A percentile compares a stretch with the other conserved stretches of the same genome.
phyloP scores from a whole-genome alignment of 805 yeast species.

The Candida caryicola region DNA sequence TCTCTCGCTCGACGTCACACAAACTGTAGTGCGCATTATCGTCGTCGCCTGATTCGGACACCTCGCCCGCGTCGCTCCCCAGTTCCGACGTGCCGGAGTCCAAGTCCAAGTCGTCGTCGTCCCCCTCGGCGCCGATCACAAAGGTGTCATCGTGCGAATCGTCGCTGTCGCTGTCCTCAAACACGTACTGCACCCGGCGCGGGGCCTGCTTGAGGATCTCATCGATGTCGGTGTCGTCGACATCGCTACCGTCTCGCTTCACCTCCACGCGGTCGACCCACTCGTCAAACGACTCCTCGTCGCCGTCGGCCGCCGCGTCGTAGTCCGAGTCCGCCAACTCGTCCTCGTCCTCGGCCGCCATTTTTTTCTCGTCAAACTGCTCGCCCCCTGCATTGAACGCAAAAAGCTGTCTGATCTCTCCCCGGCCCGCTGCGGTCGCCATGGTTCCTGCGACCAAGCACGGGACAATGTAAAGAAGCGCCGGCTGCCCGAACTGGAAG shows the following conservation, averaged over 20 bases:
- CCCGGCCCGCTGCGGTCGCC: slow-evolving; percentile 30
- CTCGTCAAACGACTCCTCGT: slow-evolving; percentile 18
- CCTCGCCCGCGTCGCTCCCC: slow-evolving; percentile 5
- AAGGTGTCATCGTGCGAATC: slow-evolving; percentile 18
- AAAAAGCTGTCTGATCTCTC: slow-evolving; percentile 44
- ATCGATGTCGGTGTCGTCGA: slow-evolving; percentile 13
- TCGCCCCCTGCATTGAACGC: slow-evolving; percentile 21
- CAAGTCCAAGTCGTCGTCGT: slow-evolving; percentile 11
- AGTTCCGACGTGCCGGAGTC: slow-evolving; percentile 7
- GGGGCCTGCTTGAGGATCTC: slow-evolving; percentile 4
- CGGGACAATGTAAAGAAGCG: slow-evolving; percentile 63
- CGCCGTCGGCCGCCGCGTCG: slow-evolving; percentile 8
- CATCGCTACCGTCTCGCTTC: slow-evolving; percentile 10
- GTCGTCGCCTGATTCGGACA: slow-evolving; percentile 8
- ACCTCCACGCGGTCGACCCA: slow-evolving; percentile 19
- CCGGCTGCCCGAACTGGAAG: slow-evolving; percentile 59
- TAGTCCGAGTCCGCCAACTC: slow-evolving; percentile 15
- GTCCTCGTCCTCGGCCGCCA: slow-evolving; percentile 12
- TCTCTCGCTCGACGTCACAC: slow-evolving; percentile 5
- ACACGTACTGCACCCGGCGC: slow-evolving; percentile 2
- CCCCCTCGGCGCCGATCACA: slow-evolving; percentile 16
- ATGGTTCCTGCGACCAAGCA: slow-evolving; percentile 29
- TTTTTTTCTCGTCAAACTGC: slow-evolving; percentile 11
- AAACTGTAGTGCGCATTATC: slow-evolving; percentile 14
- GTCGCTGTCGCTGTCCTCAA: slow-evolving; percentile 9